Evolutionary conservation across 2,329 filamentous ascomycete species (phyloP).

Genomic region (Periconia digitata): DNA sequence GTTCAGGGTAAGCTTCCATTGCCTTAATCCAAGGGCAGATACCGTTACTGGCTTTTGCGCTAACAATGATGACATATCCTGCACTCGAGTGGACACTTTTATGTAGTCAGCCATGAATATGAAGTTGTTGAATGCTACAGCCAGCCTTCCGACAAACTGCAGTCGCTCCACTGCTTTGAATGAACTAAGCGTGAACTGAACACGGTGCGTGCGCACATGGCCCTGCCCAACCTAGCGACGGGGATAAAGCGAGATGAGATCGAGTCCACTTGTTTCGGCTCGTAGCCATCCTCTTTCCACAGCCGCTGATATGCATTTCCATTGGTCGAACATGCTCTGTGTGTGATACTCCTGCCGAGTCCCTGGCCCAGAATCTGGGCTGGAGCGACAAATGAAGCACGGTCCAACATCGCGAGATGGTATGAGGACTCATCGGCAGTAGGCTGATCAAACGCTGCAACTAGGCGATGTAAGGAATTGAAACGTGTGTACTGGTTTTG

Average conservation of each 20-base stretch:
- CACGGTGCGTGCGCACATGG: neutral
- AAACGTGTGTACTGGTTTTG: no score
- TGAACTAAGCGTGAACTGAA: no score
- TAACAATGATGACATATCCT: conserved; percentile 22
- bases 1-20: conserved; percentile 37
- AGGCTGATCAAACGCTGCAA: no score
- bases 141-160: no score
- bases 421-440: no score
- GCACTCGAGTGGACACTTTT: neutral
- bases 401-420: neutral
- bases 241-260: neutral
- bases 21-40: conserved; percentile 31
- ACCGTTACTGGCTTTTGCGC: conserved; percentile 36
- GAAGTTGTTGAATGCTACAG: neutral
- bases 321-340: neutral
- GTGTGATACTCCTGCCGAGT: neutral
- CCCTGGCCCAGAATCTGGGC: neutral
- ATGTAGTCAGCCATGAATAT: neutral
- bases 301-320: neutral
- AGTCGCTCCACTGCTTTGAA: no score
- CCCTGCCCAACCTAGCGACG: neutral
- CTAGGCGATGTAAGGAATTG: no score
- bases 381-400: neutral
- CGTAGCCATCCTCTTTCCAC: neutral
- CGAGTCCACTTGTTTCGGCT: neutral